phyloP scores from a whole-genome alignment of 2,329 filamentous ascomycete species.

The Didymella sp. region DNA sequence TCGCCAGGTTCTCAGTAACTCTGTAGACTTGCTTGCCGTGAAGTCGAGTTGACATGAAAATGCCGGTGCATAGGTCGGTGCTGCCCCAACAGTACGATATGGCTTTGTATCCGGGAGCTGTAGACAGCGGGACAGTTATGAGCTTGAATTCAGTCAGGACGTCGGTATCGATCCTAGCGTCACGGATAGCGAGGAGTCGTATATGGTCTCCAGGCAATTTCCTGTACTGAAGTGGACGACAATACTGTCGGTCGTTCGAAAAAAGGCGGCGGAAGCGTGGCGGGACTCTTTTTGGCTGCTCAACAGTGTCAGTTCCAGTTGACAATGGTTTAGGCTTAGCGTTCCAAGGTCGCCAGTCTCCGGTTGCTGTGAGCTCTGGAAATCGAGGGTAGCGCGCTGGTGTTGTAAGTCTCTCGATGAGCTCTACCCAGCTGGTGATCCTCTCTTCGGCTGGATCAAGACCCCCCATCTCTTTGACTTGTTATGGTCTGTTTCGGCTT shows the following conservation, averaged over 20 bases:
- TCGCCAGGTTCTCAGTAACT: background rate
- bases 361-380: background rate
- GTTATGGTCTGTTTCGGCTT: background rate
- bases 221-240: background rate
- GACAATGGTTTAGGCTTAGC: background rate
- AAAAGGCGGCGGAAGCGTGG: background rate
- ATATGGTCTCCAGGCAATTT: background rate
- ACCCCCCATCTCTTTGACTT: background rate
- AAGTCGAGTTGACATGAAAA: background rate
- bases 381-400: background rate
- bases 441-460: background rate
- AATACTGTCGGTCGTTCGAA: background rate
- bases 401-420: background rate
- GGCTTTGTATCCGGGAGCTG: background rate
- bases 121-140: background rate
- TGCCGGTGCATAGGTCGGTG: background rate
- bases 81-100: conserved; percentile 1
- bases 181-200: background rate
- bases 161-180: background rate
- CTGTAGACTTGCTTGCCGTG: background rate
- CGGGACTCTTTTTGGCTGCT: background rate
- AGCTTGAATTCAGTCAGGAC: background rate
- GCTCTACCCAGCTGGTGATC: background rate
- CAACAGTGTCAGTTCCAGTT: background rate
- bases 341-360: background rate